These are phyloP conservation scores for Solanum medicagineum DNA, from an alignment of 257 asterid genomes.

Conservation along the genomic window DNA sequence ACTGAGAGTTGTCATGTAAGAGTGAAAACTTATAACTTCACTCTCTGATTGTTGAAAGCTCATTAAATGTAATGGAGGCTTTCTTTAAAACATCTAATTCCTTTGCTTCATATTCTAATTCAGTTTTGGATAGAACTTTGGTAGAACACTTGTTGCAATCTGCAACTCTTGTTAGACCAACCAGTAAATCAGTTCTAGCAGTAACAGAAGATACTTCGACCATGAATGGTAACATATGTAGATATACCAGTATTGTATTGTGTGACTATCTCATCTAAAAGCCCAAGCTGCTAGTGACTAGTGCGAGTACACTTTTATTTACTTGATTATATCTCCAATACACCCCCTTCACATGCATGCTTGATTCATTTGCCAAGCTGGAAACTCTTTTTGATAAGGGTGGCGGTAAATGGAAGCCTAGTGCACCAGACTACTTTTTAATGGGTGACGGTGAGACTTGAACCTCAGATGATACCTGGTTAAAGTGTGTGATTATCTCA, in stretches of 20 bases:
- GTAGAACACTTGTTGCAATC: not conserved
- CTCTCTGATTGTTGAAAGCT: not conserved
- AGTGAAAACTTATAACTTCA: not conserved
- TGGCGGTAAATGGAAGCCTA: not conserved
- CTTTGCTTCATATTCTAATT: not conserved
- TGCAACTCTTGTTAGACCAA: not conserved
- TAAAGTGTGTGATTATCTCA: not conserved
- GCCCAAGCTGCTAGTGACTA: not conserved
- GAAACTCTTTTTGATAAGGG: not conserved
- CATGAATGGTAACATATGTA: not conserved
- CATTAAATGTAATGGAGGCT: not conserved
- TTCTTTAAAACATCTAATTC: not conserved
- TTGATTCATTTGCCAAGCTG: not conserved
- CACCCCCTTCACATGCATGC: not conserved
- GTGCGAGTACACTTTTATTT: not conserved
- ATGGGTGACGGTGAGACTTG: not conserved
- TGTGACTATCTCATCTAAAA: not conserved
- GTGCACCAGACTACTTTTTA: not conserved
- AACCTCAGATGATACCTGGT: not conserved
- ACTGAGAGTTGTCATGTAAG: not conserved
- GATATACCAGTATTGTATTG: not conserved
- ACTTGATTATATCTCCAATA: not conserved
- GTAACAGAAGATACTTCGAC: not conserved
- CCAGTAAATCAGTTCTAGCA: not conserved
- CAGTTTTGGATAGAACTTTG: not conserved